Evolutionary conservation across 768 basidiomycete genomes (phyloP).

Genomic region (Panus rudis): DNA sequence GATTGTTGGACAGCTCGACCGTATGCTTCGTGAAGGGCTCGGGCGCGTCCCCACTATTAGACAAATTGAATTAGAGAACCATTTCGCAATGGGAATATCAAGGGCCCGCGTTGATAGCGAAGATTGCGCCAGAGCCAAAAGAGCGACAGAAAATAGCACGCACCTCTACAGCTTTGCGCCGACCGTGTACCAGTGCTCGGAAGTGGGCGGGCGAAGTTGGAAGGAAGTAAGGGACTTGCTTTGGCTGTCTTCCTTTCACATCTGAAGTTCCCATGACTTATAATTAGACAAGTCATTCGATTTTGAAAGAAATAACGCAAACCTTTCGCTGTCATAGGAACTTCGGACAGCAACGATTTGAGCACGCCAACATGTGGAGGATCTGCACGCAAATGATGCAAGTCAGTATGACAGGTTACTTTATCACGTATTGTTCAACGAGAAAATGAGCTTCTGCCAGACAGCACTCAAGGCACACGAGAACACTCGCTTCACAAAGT

Average conservation of each 20-base stretch:
- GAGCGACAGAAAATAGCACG: conserved; percentile 8
- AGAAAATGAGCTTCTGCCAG: too few relatives aligned
- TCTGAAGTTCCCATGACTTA: conserved; percentile 18
- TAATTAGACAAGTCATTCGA: not conserved
- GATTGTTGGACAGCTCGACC: too few relatives aligned
- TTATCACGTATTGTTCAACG: not conserved
- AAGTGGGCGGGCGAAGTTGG: conserved; percentile 29
- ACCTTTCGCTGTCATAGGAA: conserved; percentile 41
- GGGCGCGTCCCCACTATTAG: conserved; percentile 38
- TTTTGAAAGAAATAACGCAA: not conserved
- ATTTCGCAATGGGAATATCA: not conserved
- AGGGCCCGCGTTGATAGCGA: not conserved
- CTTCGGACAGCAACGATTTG: conserved; percentile 29
- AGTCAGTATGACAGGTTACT: not conserved
- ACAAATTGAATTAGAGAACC: not conserved
- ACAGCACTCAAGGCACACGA: too few relatives aligned
- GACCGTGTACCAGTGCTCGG: conserved; percentile 31
- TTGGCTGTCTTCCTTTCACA: conserved; percentile 24
- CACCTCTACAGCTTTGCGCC: conserved; percentile 44
- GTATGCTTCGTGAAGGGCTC: conserved; percentile 34
- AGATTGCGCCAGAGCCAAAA: not conserved
- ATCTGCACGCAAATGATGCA: not conserved
- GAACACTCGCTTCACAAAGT: too few relatives aligned
- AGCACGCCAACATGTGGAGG: conserved; percentile 29
- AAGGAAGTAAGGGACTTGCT: conserved; percentile 32